Percentiles rank a stretch among this genome's conserved stretches.
Evolutionary conservation across 2,329 filamentous ascomycete species (phyloP).

Genomic region (Cercospora janseana): DNA sequence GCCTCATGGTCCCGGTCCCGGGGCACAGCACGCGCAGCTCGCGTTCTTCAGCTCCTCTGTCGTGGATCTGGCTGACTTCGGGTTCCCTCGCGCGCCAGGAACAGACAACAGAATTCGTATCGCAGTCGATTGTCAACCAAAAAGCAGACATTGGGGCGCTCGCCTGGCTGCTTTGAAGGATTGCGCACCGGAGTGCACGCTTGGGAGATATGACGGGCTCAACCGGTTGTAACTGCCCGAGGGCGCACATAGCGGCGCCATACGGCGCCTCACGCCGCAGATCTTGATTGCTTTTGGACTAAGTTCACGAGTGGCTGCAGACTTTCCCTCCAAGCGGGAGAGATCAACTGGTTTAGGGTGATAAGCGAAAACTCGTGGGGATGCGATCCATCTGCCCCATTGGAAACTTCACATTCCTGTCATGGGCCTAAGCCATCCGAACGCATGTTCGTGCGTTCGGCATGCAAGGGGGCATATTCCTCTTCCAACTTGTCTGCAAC

Average conservation of each 20-base stretch:
- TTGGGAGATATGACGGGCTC: constrained; percentile 2
- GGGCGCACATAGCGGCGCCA: constrained; percentile 1
- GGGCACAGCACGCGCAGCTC: no score
- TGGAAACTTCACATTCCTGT: not conserved
- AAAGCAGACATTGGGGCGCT: constrained; percentile 1
- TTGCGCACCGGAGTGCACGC: not conserved
- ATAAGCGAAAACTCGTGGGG: constrained; percentile 7
- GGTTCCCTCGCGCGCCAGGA: no score
- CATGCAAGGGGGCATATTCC: not conserved
- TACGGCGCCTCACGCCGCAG: constrained; percentile 10
- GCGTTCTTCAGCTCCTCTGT: no score
- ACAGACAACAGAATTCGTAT: no score
- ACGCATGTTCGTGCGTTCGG: constrained; percentile 1
- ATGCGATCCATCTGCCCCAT: constrained; percentile 1
- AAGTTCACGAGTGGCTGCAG: constrained; percentile 4
- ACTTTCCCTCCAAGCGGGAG: constrained; percentile 3
- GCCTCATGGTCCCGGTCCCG: no score
- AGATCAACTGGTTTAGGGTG: constrained; percentile 11
- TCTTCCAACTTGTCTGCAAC: not conserved
- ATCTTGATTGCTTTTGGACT: constrained; percentile 12
- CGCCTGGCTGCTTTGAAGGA: not conserved
- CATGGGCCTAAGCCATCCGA: constrained; percentile 1
- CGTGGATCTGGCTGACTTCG: no score
- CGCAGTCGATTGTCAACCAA: not conserved
- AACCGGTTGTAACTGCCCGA: constrained; percentile 11